Evolutionary conservation across 148 eudicot genomes (phyloP), one percentile per base, ranked within the genome.

Genomic region (Camellia japonica): DNA sequence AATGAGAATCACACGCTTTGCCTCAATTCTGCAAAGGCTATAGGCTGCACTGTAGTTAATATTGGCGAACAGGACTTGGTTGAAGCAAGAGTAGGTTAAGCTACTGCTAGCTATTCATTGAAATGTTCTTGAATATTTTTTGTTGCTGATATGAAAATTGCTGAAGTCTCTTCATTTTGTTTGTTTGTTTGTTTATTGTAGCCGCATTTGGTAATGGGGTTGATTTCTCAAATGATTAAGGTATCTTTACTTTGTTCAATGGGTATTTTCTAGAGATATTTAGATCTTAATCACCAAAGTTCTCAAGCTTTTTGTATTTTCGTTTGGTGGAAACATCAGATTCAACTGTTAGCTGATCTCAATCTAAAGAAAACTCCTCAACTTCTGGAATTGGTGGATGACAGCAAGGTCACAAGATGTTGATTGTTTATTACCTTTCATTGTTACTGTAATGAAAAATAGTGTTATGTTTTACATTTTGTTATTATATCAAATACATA

Each of bases 1-100:
- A 94, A 93, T 82, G 98, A 94, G 76, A 94, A 94, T 75, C 98
- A 94, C 77, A 94, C 95, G n/a, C 91, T 94, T 49, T 92, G 98
- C 84, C 94, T 94, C 63, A 94, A 94, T 78, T 94, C 98, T 71
- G 98, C 98, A 3, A 94, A 94, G 88, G 98, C 97, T 69, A 94
- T 94, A 43, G 98, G 98, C 59, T 94, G 98, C 86, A 94, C 98
- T 9, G 98, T 94, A 56, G 98, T 94, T 44, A 94, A 94, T 75
- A 92, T 94, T 75, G 97, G 98, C 76, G 88, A 92, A 69, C 95
- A 93, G 74, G 98, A 94, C 85, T 78, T 94, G 78, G 91, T 88
- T 71, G 98, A 94, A 81, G 93, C 83, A 71, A 90, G 97, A 85
- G 98, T 94, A 86, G 87, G 97, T 85, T 77, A 43, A 60, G 55